Percentiles rank a stretch among this genome's conserved stretches.
Evolutionary conservation across 2,329 filamentous ascomycete species (phyloP).

Genomic region (Paracoccidioides brasiliensis): DNA sequence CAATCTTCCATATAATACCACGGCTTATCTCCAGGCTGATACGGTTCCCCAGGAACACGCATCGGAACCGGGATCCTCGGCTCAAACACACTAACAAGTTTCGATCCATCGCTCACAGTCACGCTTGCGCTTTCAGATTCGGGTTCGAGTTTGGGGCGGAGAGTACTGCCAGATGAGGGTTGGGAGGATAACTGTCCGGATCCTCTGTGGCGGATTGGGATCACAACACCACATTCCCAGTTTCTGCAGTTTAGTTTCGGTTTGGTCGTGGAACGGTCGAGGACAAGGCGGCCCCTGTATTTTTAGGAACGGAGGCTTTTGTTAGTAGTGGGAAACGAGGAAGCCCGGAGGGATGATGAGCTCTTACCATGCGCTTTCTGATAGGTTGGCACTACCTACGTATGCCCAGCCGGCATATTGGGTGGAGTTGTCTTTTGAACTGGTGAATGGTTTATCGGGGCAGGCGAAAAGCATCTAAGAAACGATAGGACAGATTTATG

Average conservation of each 20-base stretch:
- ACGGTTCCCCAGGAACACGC: conserved; percentile 23
- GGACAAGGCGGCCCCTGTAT: conserved; percentile 60
- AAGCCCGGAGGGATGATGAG: background rate
- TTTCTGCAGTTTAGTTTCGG: conserved; percentile 75
- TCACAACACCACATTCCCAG: conserved; percentile 86
- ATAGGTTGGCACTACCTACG: conserved; percentile 80
- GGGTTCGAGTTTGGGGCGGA: background rate
- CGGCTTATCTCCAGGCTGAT: conserved; percentile 12
- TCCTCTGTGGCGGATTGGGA: conserved; percentile 39
- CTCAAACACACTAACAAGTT: conserved; percentile 22
- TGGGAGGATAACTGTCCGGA: background rate
- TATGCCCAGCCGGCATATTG: conserved; percentile 58
- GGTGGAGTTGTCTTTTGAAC: conserved; percentile 11
- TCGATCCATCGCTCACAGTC: conserved; percentile 22
- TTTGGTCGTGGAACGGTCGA: conserved; percentile 52
- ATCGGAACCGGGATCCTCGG: conserved; percentile 34
- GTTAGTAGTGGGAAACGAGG: background rate
- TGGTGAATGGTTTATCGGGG: conserved; percentile 15
- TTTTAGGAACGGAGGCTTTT: background rate
- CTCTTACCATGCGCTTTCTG: conserved; percentile 73
- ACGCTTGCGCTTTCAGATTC: conserved; percentile 17
- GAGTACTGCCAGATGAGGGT: background rate
- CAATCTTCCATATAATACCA: conserved; percentile 16
- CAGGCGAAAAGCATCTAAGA: conserved; percentile 23
- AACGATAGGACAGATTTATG: conserved; percentile 3